Evolutionary conservation across 2,329 filamentous ascomycete genomes (phyloP).

Genomic region (Cryphonectria carpinicola): DNA sequence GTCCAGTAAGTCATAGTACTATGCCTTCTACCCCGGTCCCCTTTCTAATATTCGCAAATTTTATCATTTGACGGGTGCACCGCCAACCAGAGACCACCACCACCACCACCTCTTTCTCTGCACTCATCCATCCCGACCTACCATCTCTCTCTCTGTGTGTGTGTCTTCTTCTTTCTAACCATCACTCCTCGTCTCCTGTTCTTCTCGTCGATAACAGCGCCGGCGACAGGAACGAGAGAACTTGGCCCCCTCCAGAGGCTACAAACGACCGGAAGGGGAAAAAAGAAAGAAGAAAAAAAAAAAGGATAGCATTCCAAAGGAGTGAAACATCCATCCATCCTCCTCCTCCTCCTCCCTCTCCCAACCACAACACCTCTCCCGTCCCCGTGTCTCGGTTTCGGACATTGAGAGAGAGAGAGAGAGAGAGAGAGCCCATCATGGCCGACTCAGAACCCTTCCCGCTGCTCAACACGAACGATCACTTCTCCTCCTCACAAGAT

Average conservation of each 20-base stretch:
- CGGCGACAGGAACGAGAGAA: neutral
- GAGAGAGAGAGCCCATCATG: slow-evolving; percentile 40
- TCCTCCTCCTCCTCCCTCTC: neutral
- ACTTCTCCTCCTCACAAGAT: slow-evolving; percentile 45
- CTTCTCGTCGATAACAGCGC: neutral
- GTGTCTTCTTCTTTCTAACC: neutral
- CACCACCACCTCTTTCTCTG: neutral
- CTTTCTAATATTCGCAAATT: slow-evolving; percentile 19
- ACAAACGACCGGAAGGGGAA: neutral
- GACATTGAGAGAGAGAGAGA: neutral
- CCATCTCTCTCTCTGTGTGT: neutral
- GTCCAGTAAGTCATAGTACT: neutral
- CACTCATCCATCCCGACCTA: neutral
- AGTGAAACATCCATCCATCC: neutral
- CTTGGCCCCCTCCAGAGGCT: neutral
- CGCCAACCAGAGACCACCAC: neutral
- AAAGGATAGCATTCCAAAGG: neutral
- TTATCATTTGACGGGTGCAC: slow-evolving; percentile 16
- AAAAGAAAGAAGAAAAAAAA: neutral
- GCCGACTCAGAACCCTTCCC: slow-evolving; percentile 59
- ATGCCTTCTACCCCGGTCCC: slow-evolving; percentile 1
- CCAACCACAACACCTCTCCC: neutral
- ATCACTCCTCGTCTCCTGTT: neutral
- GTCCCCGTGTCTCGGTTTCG: slow-evolving; percentile 9
- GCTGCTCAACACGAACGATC: slow-evolving; percentile 55